Evolutionary conservation across 1,139 yeast genomes (phyloP), one percentile per base, ranked within the genome.

Genomic region (Suhomyces panamericanus): DNA sequence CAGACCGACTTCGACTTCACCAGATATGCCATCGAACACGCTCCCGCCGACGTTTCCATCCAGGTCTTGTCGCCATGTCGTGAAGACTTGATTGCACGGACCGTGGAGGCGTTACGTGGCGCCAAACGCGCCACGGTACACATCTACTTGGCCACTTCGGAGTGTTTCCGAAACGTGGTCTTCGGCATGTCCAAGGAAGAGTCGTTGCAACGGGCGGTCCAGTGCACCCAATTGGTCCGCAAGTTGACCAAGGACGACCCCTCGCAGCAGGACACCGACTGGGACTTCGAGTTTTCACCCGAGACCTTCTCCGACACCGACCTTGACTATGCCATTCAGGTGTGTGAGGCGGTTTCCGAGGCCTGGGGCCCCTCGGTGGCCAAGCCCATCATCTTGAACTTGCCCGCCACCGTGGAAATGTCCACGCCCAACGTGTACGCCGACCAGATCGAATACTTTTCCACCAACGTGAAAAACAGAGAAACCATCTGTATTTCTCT

Each of bases 391-490:
- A 89, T 93, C 56, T 91, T 93, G 77, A 93, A 93, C 72, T 77
- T 93, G 57, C 99, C 99, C 10, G 98, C 99, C 35, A 93, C 99
- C n/a, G 98, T 93, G 32, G 99, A 93, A 72, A 87, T 91, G 78
- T 74, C 96, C 22, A 80, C 95, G 35, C 99, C 98, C 51, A 93
- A 93, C 64, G 83, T 91, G 36, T 93, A 89, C 60, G 99, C 98
- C 43, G 98, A 93, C 69, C 98, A 91, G 73, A 83, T 93, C 52
- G 99, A 93, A 70, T 90, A 86, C 65, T 93, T 93, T 63, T 73
- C 85, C 51, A 83, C 83, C 22, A 78, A 85, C 57, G 86, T 93
- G 46, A 66, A 85, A 38, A 86, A 91, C 61, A 84, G 98, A 59
- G 95, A 89, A 55, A 87, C 82, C 57, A 82, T 91, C 35, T 83